Conservation (phyloP, 176 grass and related monocot genomes). For the Metroxylon sagu region DNA sequence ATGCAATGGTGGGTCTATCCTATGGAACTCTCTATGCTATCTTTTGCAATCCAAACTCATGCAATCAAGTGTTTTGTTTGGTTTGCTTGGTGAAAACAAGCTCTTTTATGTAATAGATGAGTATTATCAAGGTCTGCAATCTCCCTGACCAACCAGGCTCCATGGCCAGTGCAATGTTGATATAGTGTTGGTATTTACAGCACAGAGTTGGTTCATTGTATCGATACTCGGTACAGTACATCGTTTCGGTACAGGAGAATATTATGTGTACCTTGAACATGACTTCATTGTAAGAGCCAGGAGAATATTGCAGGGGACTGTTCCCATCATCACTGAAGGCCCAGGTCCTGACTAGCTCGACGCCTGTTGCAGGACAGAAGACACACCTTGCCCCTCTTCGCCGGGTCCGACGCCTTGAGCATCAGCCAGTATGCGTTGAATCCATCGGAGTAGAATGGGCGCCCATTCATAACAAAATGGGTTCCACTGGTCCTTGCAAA, state of each 20-base stretch:
- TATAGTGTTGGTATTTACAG: too few species aligned
- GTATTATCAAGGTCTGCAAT: too few species aligned
- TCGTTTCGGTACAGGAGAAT: too few species aligned
- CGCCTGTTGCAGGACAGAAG: conserved; percentile 31
- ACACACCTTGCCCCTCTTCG: conserved; percentile 39
- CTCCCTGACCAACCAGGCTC: too few species aligned
- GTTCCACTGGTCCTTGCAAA: conserved; percentile 48
- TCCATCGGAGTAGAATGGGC: conserved; percentile 45
- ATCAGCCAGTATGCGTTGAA: conserved; percentile 88
- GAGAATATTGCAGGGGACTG: conserved; percentile 49
- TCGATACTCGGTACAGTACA: neutral
- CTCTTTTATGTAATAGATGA: too few species aligned
- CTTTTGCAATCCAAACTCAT: too few species aligned
- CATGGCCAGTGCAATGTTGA: too few species aligned
- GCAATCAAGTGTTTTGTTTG: too few species aligned
- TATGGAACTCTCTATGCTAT: too few species aligned
- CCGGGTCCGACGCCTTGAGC: conserved; percentile 49
- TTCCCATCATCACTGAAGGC: conserved; percentile 73
- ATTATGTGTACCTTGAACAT: conserved; percentile 34
- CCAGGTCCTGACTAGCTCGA: conserved; percentile 55
- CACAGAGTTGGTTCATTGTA: too few species aligned
- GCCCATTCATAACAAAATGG: conserved; percentile 35
- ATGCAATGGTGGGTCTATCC: too few species aligned
- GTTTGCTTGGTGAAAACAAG: too few species aligned
- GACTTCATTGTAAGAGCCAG: conserved; percentile 63